Percentiles rank a stretch among this genome's conserved stretches.
phyloP scores from a whole-genome alignment of 106 monocot genomes.

The Dioscorea zingiberensis region DNA sequence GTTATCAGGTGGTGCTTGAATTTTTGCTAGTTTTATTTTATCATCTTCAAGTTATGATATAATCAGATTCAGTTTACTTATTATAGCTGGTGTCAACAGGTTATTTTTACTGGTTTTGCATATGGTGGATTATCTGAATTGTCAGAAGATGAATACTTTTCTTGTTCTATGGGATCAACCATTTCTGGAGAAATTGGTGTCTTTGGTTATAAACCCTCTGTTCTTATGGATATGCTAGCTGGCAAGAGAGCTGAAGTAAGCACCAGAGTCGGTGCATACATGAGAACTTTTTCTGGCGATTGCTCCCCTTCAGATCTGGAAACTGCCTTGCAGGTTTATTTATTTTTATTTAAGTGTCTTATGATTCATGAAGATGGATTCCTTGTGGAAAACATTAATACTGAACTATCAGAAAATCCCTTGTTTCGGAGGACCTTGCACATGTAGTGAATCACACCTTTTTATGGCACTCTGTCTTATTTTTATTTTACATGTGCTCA shows the following conservation, averaged over 20 bases:
- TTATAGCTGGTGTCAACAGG: conserved; percentile 31
- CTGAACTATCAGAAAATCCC: no score
- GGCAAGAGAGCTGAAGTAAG: conserved; percentile 98
- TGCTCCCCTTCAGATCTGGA: conserved; percentile 97
- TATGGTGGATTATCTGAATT: conserved; percentile 97
- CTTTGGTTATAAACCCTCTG: conserved; percentile 95
- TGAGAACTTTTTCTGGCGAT: conserved; percentile 96
- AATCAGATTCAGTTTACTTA: no score
- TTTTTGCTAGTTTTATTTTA: not conserved
- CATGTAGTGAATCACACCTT: no score
- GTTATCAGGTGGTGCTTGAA: not conserved
- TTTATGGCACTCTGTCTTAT: no score
- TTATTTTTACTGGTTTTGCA: conserved; percentile 95
- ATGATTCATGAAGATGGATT: no score
- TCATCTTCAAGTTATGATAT: no score
- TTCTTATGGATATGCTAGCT: conserved; percentile 99
- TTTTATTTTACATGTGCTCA: no score
- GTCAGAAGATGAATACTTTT: conserved; percentile 91
- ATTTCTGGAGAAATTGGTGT: conserved; percentile 94
- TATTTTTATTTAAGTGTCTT: no score
- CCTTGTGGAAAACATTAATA: no score
- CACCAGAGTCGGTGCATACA: conserved; percentile 88
- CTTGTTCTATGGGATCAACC: conserved; percentile 96
- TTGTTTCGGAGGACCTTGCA: no score
- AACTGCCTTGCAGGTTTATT: conserved; percentile 91